Base-by-base conservation (phyloP, 2,329 filamentous ascomycete genomes). In the Calonectria pseudoturangicola region DNA sequence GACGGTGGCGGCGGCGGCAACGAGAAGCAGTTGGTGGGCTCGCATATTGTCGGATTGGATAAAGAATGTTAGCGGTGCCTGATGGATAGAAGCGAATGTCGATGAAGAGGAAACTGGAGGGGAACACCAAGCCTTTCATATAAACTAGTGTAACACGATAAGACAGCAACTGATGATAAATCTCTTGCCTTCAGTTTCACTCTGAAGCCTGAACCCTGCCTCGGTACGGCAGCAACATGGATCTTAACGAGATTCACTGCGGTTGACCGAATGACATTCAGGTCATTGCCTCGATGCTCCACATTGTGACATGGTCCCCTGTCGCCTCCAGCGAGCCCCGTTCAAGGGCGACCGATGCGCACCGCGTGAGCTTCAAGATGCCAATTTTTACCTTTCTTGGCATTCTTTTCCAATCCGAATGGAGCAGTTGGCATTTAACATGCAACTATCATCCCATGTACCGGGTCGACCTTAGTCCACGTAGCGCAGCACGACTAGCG, bases 231-330 rank as follows among this genome's bases (percentile, higher is more conserved):
- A 60, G 33, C 21, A 41, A 16, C 54, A 60, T 60, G 54, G 54
- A 39, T 60, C 15, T 60, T 60, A 41, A 60, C 54, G 54, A 60
- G 54, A 60, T 60, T 60, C 21, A 36, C 33, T 18, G 9, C 54
- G n/a, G 13, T 15, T 41, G 36, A 30, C 50, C n/a, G 15, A 60
- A 60, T 60, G 54, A 4, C 39, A 60, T 60, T 36, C 39, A 21
- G 39, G 33, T 30, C 39, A 27, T 28, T 60, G 54, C n/a, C 12
- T 41, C 6, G 33, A 16, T 13, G 39, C 54, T 41, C 54, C 54
- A 60, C 54, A 41, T 12, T 18, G n/a, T 41, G 33, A 36, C 21
- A 60, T 36, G 54, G 54, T 15, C 36, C 54, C 54, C 54, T 27
- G 33, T 60, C 25, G 25, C 21, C 21, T 41, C n/a, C 12, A 60